Evolutionary conservation across 2,329 filamentous ascomycete species (phyloP), one percentile per base, ranked within the genome.

Genomic region (Fusarium tuaranense): DNA sequence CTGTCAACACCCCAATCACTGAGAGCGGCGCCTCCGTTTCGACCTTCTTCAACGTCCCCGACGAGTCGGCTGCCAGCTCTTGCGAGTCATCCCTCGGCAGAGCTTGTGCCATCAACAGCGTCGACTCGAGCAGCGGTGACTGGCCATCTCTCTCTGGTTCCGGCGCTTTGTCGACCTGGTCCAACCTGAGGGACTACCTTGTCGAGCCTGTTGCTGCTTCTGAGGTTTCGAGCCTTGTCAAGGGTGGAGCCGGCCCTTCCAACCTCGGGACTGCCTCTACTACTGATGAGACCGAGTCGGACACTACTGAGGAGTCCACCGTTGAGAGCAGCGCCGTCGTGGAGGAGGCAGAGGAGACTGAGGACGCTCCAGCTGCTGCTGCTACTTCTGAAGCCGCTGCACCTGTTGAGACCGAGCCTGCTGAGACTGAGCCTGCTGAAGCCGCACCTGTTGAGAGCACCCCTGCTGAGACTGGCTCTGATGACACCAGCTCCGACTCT

Each of bases 1-100:
- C 76, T 14, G 79, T 80, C 3, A 71, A 75, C 2, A 68, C 65
- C 5, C 78, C 78, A 14, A 71, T 91, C 22, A 85, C 83, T 0
- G 48, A 83, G 51, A 59, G 63, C 14, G 76, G 70, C 44, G 74
- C 72, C 44, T 60, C 67, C 2, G 67, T 77, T 2, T 67, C 36
- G 8, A 78, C 74, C 2, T 61, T 78, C 32, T 78, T 76, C 55
- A 69, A 64, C 36, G 68, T 71, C 12, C 66, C 69, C 16, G 72
- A 78, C n/a, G 73, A 68, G 25, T 60, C 64, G 7, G 66, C 66
- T 6, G 72, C 71, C 10, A 67, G 72, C 59, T 48, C 74, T 55
- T 78, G 76, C 46, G 67, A 74, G 60, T 68, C 76, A 7, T 63
- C 58, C 1, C 67, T 78, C n/a, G 76, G 76, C n/a, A 74, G 76